Percentiles rank a stretch among this genome's conserved stretches.
phyloP scores from a whole-genome alignment of 2,329 filamentous ascomycete genomes.

The Arthrobotrys sphaeroides region DNA sequence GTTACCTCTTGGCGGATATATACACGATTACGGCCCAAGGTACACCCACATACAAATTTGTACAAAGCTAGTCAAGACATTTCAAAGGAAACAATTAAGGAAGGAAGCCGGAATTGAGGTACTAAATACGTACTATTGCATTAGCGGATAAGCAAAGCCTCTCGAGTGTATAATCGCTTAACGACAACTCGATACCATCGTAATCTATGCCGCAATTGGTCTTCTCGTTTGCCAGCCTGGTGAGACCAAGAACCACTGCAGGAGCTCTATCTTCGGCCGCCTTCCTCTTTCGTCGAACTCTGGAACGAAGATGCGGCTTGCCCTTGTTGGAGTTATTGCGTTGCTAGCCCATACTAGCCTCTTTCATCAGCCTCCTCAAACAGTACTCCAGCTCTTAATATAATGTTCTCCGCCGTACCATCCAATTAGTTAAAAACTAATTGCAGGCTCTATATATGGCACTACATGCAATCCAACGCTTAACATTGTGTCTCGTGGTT shows the following conservation, averaged over 20 bases:
- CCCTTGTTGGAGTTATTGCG: constrained; percentile 35
- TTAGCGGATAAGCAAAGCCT: background rate
- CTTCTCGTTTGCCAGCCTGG: constrained; percentile 8
- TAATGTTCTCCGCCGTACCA: background rate
- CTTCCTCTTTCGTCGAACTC: constrained; percentile 22
- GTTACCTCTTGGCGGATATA: background rate
- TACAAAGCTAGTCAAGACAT: background rate
- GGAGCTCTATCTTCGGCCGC: background rate
- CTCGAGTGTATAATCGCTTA: constrained; percentile 13
- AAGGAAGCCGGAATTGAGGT: background rate
- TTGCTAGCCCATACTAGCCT: background rate
- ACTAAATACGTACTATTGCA: background rate
- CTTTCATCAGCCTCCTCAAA: constrained; percentile 14
- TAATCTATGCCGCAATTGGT: constrained; percentile 31
- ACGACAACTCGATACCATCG: background rate
- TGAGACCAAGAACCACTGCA: constrained; percentile 6
- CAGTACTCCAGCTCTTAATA: background rate
- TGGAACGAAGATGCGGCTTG: constrained; percentile 29
- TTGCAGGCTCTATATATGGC: background rate
- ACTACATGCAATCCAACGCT: too few species aligned
- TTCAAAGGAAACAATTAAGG: constrained; percentile 2
- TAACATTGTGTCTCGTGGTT: too few species aligned
- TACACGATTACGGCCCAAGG: background rate
- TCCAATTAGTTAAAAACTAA: too few species aligned
- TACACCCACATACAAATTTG: too few species aligned